Percentiles rank a stretch among this genome's conserved stretches.
These are phyloP conservation scores for Alloteropsis semialata DNA, from an alignment of 176 grass and related monocot species.

Conservation along the genomic window DNA sequence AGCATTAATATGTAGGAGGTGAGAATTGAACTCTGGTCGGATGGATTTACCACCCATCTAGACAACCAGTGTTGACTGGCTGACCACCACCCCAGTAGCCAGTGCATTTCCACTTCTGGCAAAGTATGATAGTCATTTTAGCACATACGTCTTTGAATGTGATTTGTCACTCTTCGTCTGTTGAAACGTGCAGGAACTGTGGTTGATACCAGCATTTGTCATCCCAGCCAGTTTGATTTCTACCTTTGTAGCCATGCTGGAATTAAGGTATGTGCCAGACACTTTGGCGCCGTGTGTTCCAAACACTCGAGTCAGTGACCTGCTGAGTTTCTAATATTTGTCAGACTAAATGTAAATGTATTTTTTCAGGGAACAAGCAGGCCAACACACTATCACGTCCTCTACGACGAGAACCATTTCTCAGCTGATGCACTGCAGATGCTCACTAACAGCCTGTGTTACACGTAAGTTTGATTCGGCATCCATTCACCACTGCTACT, in stretches of 20 bases:
- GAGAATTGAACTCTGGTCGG: not conserved
- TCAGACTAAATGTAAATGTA: not conserved
- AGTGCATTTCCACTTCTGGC: not conserved
- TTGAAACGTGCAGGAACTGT: slow-evolving; percentile 55
- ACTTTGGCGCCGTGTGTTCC: not conserved
- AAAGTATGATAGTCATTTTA: not conserved
- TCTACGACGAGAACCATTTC: not conserved
- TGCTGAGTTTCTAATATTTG: not conserved
- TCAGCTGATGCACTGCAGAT: slow-evolving; percentile 6
- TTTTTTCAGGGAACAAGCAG: slow-evolving; percentile 22
- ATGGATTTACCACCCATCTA: not conserved
- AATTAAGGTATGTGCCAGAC: slow-evolving; percentile 42
- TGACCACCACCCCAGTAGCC: no score
- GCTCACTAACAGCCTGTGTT: not conserved
- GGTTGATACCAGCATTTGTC: slow-evolving; percentile 64
- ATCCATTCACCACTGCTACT: not conserved
- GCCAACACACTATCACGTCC: slow-evolving; percentile 14
- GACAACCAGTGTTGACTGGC: not conserved
- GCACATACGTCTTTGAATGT: not conserved
- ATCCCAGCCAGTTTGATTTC: slow-evolving; percentile 80
- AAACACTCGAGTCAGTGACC: not conserved
- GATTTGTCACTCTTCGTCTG: not conserved
- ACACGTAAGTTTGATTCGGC: not conserved
- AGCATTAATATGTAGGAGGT: not conserved
- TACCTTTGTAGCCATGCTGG: slow-evolving; percentile 85